These are phyloP conservation scores for Fermentozyma sake DNA, from an alignment of 1,139 yeast species.

Conservation along the genomic window DNA sequence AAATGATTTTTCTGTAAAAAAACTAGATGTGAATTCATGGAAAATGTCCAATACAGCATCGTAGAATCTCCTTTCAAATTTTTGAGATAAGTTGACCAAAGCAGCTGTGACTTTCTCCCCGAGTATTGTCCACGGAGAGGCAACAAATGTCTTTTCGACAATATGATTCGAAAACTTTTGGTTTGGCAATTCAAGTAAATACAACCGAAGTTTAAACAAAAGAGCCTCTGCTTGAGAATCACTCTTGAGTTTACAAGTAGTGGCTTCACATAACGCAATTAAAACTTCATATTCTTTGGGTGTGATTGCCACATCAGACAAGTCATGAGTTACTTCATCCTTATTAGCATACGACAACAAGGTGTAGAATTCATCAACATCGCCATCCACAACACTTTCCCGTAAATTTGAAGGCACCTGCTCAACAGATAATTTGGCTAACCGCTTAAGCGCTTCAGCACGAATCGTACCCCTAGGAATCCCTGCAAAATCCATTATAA, in stretches of 20 bases:
- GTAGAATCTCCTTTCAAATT: slow-evolving; percentile 22
- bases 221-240: slow-evolving; percentile 48
- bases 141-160: slow-evolving; percentile 18
- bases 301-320: slow-evolving; percentile 38
- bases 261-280: slow-evolving; percentile 59
- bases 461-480: slow-evolving; percentile 46
- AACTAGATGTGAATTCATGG: slow-evolving; percentile 21
- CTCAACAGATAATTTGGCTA: slow-evolving; percentile 27
- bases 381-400: slow-evolving; percentile 4
- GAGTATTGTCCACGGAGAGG: slow-evolving; percentile 36
- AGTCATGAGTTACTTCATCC: slow-evolving; percentile 7
- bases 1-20: slow-evolving; percentile 18
- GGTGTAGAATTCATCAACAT: slow-evolving; percentile 21
- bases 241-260: slow-evolving; percentile 35
- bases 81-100: slow-evolving; percentile 33
- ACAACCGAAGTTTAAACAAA: slow-evolving; percentile 50
- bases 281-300: slow-evolving; percentile 67
- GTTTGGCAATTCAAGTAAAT: slow-evolving; percentile 54
- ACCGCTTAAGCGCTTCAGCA: slow-evolving; percentile 53
- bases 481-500: slow-evolving; percentile 36
- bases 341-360: slow-evolving; percentile 21
- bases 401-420: slow-evolving; percentile 6
- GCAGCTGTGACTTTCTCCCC: slow-evolving; percentile 34
- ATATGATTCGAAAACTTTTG: slow-evolving; percentile 37
- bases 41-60: slow-evolving; percentile 28